phyloP scores from a whole-genome alignment of 83 land plant genomes.

The Thuja plicata region DNA sequence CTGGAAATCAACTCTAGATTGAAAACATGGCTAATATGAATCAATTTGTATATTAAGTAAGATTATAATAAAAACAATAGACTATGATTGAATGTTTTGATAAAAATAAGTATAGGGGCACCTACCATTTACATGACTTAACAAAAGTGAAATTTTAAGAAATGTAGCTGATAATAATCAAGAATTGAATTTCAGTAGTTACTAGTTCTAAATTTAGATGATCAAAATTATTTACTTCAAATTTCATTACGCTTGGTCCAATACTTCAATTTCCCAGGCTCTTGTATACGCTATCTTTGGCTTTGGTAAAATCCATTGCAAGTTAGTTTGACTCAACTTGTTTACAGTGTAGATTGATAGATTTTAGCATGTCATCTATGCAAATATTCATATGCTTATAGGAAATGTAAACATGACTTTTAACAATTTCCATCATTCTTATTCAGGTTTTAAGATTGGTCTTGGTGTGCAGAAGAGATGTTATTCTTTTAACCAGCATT shows the following conservation, averaged over 20 bases:
- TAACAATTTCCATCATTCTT: not conserved
- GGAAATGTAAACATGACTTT: not conserved
- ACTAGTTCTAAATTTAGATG: not conserved
- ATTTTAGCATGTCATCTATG: not conserved
- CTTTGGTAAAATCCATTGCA: not conserved
- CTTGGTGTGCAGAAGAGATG: conserved; percentile 2
- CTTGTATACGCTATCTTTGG: not conserved
- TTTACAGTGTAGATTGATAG: not conserved
- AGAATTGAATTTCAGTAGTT: not conserved
- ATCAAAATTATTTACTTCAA: not conserved
- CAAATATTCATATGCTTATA: not conserved
- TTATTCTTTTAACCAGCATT: not conserved
- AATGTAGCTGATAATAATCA: not conserved
- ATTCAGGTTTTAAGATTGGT: not conserved
- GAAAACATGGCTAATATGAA: not conserved
- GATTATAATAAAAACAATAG: no score
- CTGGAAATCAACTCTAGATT: not conserved
- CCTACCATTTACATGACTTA: not conserved
- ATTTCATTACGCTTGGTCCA: not conserved
- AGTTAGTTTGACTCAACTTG: not conserved
- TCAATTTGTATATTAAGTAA: not conserved
- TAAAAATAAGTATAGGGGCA: not conserved
- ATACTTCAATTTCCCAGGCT: not conserved
- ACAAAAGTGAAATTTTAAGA: not conserved
- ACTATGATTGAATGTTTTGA: not conserved